phyloP scores from a whole-genome alignment of 2,329 filamentous ascomycete species.

The Cladosporium cucumerinum region DNA sequence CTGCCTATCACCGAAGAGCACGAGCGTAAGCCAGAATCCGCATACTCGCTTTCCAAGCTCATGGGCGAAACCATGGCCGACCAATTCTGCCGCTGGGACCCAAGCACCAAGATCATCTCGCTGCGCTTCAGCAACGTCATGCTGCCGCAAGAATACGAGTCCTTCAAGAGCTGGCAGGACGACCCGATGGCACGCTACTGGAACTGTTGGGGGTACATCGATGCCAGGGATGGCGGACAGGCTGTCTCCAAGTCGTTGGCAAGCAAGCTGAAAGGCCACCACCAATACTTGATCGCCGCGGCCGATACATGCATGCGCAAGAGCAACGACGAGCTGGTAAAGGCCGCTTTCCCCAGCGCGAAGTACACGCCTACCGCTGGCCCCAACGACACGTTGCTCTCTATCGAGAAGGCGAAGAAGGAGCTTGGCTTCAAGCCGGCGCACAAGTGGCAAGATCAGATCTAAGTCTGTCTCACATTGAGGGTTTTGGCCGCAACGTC shows the following conservation, averaged over 20 bases:
- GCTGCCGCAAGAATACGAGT: conserved; percentile 24
- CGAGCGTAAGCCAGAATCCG: conserved; percentile 23
- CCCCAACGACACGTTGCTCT: conserved; percentile 22
- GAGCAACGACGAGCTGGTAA: conserved; percentile 26
- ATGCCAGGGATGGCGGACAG: conserved; percentile 25
- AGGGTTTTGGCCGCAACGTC: neutral
- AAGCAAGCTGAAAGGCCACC: conserved; percentile 22
- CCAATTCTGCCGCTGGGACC: conserved; percentile 25
- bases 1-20: conserved; percentile 26
- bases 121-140: conserved; percentile 27
- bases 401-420: conserved; percentile 27
- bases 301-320: conserved; percentile 25
- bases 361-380: conserved; percentile 23
- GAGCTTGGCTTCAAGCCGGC: conserved; percentile 24
- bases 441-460: conserved; percentile 27
- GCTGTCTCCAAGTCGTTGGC: conserved; percentile 22
- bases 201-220: conserved; percentile 28
- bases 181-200: conserved; percentile 25
- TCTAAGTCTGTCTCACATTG: neutral
- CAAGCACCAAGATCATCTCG: conserved; percentile 24
- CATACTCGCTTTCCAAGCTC: conserved; percentile 25
- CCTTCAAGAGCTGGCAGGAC: conserved; percentile 24
- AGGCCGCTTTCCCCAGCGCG: conserved; percentile 22
- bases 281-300: conserved; percentile 25
- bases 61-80: conserved; percentile 26